A percentile compares a stretch with the other conserved stretches of the same genome.
phyloP scores from a whole-genome alignment of 495 filamentous ascomycete species.

The Penicillium antarcticum region DNA sequence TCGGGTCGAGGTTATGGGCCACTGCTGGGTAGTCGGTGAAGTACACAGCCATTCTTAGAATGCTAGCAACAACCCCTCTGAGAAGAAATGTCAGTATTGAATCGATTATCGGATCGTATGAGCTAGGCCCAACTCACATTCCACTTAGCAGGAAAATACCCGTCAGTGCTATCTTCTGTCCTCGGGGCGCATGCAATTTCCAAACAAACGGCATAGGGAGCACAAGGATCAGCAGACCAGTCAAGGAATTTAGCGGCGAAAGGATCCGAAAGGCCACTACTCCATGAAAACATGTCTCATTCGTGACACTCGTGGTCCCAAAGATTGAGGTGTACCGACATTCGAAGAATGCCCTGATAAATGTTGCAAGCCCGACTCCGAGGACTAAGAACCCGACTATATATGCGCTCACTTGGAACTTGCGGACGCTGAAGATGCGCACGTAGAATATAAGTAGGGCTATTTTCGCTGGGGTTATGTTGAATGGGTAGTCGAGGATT shows the following conservation, averaged over 20 bases:
- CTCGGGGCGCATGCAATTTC: conserved; percentile 13
- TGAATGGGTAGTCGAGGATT: conserved; percentile 29
- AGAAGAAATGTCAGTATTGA: not conserved
- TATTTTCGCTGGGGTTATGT: conserved; percentile 32
- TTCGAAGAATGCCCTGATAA: conserved; percentile 22
- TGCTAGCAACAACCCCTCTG: conserved; percentile 17
- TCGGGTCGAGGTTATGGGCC: conserved; percentile 11
- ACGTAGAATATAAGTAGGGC: conserved; percentile 38
- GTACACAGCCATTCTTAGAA: conserved; percentile 15
- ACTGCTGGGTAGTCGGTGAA: conserved; percentile 1
- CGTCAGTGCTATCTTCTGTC: conserved; percentile 20
- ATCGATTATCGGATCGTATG: too few relatives aligned
- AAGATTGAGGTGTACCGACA: conserved; percentile 23
- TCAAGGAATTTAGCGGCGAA: conserved; percentile 21
- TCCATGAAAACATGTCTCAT: conserved; percentile 23
- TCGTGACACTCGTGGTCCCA: conserved; percentile 20
- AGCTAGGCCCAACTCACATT: conserved; percentile 14
- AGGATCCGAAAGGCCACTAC: conserved; percentile 17
- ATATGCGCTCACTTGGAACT: conserved; percentile 24
- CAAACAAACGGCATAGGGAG: conserved; percentile 41
- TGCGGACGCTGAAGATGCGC: conserved; percentile 28
- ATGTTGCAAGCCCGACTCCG: conserved; percentile 10
- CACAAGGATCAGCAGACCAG: conserved; percentile 34
- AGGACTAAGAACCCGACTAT: conserved; percentile 25
- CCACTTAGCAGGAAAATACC: conserved; percentile 22